Evolutionary conservation across 2,329 filamentous ascomycete species (phyloP).

Genomic region (Epicoccum sorghinum): DNA sequence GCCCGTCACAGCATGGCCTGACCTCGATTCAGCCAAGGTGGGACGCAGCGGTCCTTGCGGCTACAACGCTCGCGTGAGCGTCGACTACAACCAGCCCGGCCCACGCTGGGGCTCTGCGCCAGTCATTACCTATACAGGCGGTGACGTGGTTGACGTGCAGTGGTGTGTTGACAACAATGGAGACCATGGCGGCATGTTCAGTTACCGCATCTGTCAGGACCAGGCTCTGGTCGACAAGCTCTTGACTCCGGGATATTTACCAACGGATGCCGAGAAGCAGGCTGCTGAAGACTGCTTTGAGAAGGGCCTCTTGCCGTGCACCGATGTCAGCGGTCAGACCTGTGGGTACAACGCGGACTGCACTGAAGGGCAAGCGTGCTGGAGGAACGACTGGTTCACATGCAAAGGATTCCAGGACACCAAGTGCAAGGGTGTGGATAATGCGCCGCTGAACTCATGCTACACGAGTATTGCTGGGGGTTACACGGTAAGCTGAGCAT

Average conservation of each 20-base stretch:
- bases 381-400: constrained; percentile 45
- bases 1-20: constrained; percentile 42
- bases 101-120: constrained; percentile 37
- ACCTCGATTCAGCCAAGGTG: constrained; percentile 34
- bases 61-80: constrained; percentile 44
- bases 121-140: constrained; percentile 38
- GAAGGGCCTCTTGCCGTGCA: constrained; percentile 37
- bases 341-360: constrained; percentile 42
- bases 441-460: constrained; percentile 40
- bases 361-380: constrained; percentile 36
- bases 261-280: constrained; percentile 44
- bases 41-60: constrained; percentile 43
- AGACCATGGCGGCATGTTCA: constrained; percentile 45
- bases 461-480: constrained; percentile 44
- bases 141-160: constrained; percentile 40
- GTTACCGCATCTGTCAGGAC: constrained; percentile 43
- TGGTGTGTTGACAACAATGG: constrained; percentile 45
- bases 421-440: constrained; percentile 40
- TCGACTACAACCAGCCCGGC: constrained; percentile 45
- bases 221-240: constrained; percentile 42
- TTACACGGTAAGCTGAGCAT: constrained; percentile 35
- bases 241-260: constrained; percentile 37
- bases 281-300: constrained; percentile 42
- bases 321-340: constrained; percentile 38
- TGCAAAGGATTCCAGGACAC: constrained; percentile 39